These are phyloP conservation scores for Aaosphaeria arxii DNA, from an alignment of 2,329 filamentous ascomycete species.

Conservation along the genomic window DNA sequence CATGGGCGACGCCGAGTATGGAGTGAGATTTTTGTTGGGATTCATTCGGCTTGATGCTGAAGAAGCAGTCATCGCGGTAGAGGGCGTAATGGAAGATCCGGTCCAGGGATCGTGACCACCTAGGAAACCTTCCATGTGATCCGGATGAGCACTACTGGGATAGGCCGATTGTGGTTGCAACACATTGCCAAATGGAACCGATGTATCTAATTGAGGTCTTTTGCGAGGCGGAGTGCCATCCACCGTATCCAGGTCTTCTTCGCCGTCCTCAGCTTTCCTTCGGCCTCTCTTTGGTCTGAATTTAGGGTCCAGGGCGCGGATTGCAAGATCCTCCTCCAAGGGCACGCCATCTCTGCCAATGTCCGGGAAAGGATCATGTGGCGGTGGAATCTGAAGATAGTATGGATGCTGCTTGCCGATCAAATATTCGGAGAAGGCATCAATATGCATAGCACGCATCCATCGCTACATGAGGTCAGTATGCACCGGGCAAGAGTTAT, in stretches of 20 bases:
- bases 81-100: conserved; percentile 37
- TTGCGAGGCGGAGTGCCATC: conserved; percentile 47
- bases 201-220: conserved; percentile 59
- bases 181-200: conserved; percentile 37
- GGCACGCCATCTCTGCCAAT: conserved; percentile 76
- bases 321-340: conserved; percentile 82
- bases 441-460: conserved; percentile 96
- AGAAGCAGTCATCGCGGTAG: conserved; percentile 31
- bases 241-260: conserved; percentile 54
- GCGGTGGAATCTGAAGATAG: conserved; percentile 70
- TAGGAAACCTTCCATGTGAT: conserved; percentile 48
- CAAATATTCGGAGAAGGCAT: conserved; percentile 91
- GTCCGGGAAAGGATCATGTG: conserved; percentile 60
- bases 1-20: conserved; percentile 44
- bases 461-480: conserved; percentile 60
- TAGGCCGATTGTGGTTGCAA: conserved; percentile 47
- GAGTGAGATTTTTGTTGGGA: conserved; percentile 30
- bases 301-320: conserved; percentile 79
- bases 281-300: conserved; percentile 61
- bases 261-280: conserved; percentile 58
- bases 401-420: conserved; percentile 75
- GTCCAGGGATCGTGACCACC: conserved; percentile 47
- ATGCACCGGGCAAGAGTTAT: background rate
- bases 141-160: conserved; percentile 55
- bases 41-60: conserved; percentile 34